A percentile compares a stretch with the other conserved stretches of the same genome.
Conservation (phyloP, 2,329 filamentous ascomycete genomes). For the Basipetospora chlamydospora region DNA sequence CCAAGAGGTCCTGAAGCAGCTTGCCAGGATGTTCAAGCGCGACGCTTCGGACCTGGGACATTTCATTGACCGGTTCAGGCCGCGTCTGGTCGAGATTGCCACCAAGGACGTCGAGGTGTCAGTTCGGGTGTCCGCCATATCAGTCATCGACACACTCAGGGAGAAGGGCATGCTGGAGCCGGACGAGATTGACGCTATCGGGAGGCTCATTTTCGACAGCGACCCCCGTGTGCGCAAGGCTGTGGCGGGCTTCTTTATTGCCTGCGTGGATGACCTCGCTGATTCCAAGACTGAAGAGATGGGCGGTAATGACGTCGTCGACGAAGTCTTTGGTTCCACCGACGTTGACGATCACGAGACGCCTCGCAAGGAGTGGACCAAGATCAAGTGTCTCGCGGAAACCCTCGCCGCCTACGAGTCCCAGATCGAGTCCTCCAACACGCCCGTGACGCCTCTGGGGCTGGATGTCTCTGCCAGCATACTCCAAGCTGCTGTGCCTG, state of each 20-base stretch:
- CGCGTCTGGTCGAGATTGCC: conserved; percentile 83
- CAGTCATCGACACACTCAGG: conserved; percentile 68
- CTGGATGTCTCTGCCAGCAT: conserved; percentile 37
- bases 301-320: conserved; percentile 61
- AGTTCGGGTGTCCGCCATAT: conserved; percentile 68
- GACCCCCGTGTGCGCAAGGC: conserved; percentile 77
- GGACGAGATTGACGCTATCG: conserved; percentile 77
- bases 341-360: conserved; percentile 65
- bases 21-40: conserved; percentile 65
- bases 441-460: conserved; percentile 26
- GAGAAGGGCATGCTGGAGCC: conserved; percentile 80
- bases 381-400: conserved; percentile 79
- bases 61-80: conserved; percentile 84
- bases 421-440: conserved; percentile 45
- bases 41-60: conserved; percentile 73
- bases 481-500: conserved; percentile 49
- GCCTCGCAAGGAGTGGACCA: conserved; percentile 74
- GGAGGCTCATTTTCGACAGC: conserved; percentile 76
- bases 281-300: conserved; percentile 70
- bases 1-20: conserved; percentile 73
- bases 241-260: conserved; percentile 79
- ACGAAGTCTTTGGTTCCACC: conserved; percentile 56
- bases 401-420: conserved; percentile 69
- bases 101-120: conserved; percentile 67
- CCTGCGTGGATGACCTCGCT: conserved; percentile 71